These are phyloP conservation scores for Aspergillus amoenus DNA, from an alignment of 2,329 filamentous ascomycete genomes.

Conservation along the genomic window DNA sequence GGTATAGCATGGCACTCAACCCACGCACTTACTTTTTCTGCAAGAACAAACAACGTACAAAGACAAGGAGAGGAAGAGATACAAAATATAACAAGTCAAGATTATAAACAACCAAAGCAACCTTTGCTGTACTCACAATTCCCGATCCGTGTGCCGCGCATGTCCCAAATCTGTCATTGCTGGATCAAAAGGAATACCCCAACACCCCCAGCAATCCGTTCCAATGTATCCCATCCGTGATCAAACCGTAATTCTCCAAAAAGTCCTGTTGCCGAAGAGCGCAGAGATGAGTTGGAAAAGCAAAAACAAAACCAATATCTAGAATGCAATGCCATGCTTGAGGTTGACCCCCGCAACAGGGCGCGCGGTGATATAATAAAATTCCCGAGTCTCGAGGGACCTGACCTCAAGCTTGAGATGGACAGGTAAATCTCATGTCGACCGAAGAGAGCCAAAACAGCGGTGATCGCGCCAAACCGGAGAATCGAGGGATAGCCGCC, in stretches of 20 bases:
- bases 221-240: conserved; percentile 40
- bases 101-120: conserved; percentile 34
- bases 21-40: conserved; percentile 16
- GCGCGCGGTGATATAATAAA: conserved; percentile 13
- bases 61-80: conserved; percentile 9
- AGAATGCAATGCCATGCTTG: conserved; percentile 25
- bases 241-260: conserved; percentile 42
- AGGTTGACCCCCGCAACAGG: conserved; percentile 14
- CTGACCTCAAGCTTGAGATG: conserved; percentile 11
- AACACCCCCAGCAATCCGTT: conserved; percentile 41
- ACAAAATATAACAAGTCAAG: conserved; percentile 15
- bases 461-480: conserved; percentile 12
- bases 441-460: conserved; percentile 14
- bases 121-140: conserved; percentile 33
- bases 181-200: conserved; percentile 40
- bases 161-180: conserved; percentile 26
- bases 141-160: conserved; percentile 26
- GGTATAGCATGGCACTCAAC: conserved; percentile 6
- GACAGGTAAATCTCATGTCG: conserved; percentile 15
- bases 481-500: conserved; percentile 21
- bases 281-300: conserved; percentile 29
- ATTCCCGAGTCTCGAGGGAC: not conserved
- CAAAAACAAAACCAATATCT: conserved; percentile 21
- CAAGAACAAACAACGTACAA: conserved; percentile 11
- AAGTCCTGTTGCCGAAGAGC: conserved; percentile 36